These are phyloP conservation scores for Arachis monticola DNA, from an alignment of 331 rosid genomes.

Conservation along the genomic window DNA sequence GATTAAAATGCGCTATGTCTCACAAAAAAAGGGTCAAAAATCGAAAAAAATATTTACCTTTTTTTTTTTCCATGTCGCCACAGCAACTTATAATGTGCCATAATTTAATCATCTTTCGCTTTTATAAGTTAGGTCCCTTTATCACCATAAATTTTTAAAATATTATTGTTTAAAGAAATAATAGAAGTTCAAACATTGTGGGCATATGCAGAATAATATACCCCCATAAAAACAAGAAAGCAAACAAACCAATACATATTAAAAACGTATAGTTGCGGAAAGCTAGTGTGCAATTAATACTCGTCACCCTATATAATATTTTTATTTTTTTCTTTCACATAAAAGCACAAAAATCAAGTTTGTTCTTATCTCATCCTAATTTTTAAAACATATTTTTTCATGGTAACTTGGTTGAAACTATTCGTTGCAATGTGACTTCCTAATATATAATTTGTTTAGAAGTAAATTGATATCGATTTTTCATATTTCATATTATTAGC, in stretches of 20 bases:
- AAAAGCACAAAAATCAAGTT: slow-evolving; percentile 34
- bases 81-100: not conserved
- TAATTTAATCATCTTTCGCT: slow-evolving; percentile 35
- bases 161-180: slow-evolving; percentile 16
- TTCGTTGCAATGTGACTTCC: not conserved
- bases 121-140: slow-evolving; percentile 40
- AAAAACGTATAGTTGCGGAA: slow-evolving; percentile 34
- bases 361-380: slow-evolving; percentile 38
- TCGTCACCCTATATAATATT: slow-evolving; percentile 30
- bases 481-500: not conserved
- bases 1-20: too few relatives aligned
- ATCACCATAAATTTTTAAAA: slow-evolving; percentile 10
- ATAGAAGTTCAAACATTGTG: slow-evolving; percentile 33
- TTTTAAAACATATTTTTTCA: not conserved
- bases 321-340: slow-evolving; percentile 43
- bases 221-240: slow-evolving; percentile 31
- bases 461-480: not conserved
- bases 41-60: too few relatives aligned
- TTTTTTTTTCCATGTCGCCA: too few relatives aligned
- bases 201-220: slow-evolving; percentile 32
- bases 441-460: not conserved
- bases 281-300: slow-evolving; percentile 39
- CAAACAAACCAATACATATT: slow-evolving; percentile 33
- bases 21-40: too few relatives aligned
- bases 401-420: slow-evolving; percentile 27